Percentiles rank a stretch among this genome's conserved stretches.
Evolutionary conservation across 176 grass and related monocot genomes (phyloP).

Genomic region (Oryza glaberrima): DNA sequence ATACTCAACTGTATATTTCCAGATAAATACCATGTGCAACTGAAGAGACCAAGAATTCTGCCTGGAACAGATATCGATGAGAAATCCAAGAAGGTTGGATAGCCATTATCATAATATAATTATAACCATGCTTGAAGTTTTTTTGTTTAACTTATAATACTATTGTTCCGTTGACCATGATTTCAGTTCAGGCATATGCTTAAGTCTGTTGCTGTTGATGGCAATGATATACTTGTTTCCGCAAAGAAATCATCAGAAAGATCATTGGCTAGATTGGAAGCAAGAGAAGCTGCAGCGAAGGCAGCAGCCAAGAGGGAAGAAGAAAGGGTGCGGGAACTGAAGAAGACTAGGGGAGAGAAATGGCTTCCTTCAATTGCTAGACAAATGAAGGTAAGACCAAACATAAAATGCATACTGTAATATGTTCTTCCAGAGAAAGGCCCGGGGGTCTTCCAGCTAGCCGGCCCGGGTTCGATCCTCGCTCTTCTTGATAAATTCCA

Average conservation of each 20-base stretch:
- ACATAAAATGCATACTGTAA: not conserved
- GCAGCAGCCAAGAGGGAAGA: slow-evolving; percentile 78
- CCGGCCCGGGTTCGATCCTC: too few relatives aligned
- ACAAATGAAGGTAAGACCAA: slow-evolving; percentile 65
- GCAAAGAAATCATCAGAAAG: slow-evolving; percentile 65
- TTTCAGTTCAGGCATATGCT: slow-evolving; percentile 86
- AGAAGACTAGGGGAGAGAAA: slow-evolving; percentile 88
- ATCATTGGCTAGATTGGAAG: slow-evolving; percentile 74
- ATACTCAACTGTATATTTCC: slow-evolving; percentile 46
- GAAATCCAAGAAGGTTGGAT: slow-evolving; percentile 90
- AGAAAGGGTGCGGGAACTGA: slow-evolving; percentile 75
- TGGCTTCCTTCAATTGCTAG: slow-evolving; percentile 97
- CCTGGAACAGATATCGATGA: slow-evolving; percentile 63
- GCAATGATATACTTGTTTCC: slow-evolving; percentile 62
- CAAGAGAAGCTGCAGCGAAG: slow-evolving; percentile 71
- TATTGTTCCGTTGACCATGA: not conserved
- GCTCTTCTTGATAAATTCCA: too few relatives aligned
- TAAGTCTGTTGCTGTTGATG: slow-evolving; percentile 67
- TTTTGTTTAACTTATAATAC: slow-evolving; percentile 22
- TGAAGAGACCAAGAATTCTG: slow-evolving; percentile 80
- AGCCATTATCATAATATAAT: not conserved
- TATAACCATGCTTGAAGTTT: slow-evolving; percentile 25
- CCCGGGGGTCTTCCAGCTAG: too few relatives aligned
- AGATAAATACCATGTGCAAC: slow-evolving; percentile 65
- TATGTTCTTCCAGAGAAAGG: not conserved